Evolutionary conservation across 805 yeast species (phyloP).

Genomic region (Saccharomyces mikatae): DNA sequence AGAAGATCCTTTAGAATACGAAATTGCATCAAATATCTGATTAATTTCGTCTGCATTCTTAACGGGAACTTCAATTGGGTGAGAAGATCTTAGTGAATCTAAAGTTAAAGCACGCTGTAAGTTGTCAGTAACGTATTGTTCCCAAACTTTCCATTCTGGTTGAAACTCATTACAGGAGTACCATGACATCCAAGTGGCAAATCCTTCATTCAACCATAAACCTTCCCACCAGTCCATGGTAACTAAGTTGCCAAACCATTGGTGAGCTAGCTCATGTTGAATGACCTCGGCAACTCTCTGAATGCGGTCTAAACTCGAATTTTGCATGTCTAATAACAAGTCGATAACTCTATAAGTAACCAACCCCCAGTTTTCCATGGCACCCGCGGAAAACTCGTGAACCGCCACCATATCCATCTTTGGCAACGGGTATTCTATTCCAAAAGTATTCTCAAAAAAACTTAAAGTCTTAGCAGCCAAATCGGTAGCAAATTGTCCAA

Average conservation of each 20-base stretch:
- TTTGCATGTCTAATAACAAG: conserved; percentile 29
- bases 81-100: conserved; percentile 56
- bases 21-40: conserved; percentile 75
- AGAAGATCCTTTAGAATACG: conserved; percentile 76
- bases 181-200: conserved; percentile 68
- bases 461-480: conserved; percentile 55
- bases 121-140: conserved; percentile 22
- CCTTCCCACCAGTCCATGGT: conserved; percentile 95
- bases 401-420: conserved; percentile 74
- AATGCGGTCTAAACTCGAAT: conserved; percentile 39
- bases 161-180: conserved; percentile 55
- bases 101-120: conserved; percentile 35
- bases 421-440: conserved; percentile 69
- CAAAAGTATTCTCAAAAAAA: conserved; percentile 60
- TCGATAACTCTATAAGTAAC: conserved; percentile 61
- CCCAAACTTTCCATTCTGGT: conserved; percentile 73
- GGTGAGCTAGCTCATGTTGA: conserved; percentile 82
- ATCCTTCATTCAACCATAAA: conserved; percentile 83
- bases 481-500: conserved; percentile 57
- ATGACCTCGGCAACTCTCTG: conserved; percentile 73
- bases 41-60: conserved; percentile 69
- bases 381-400: conserved; percentile 67
- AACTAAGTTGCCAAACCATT: conserved; percentile 85
- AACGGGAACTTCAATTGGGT: conserved; percentile 80
- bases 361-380: conserved; percentile 89